These are phyloP conservation scores for Coemansia sp. DNA, from an alignment of 192 early-diverging fungal species.

Conservation along the genomic window DNA sequence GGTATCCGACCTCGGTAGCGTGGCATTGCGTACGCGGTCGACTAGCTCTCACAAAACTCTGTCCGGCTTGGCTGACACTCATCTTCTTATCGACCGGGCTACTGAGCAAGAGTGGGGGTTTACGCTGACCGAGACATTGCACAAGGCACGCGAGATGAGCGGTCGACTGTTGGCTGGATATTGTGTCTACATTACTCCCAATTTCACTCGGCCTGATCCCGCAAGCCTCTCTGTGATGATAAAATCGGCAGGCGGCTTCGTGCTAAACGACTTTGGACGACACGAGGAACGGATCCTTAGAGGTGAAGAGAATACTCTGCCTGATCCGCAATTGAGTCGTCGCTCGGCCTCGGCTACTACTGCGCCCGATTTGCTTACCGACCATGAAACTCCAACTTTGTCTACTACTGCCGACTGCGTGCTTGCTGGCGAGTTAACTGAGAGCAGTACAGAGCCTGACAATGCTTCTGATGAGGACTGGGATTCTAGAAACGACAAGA, in stretches of 20 bases:
- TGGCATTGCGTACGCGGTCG: not conserved
- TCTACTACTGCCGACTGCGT: not conserved
- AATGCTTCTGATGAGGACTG: slow-evolving; percentile 50
- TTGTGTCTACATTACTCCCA: slow-evolving; percentile 24
- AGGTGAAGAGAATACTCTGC: not conserved
- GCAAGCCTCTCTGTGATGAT: slow-evolving; percentile 23
- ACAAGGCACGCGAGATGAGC: slow-evolving; percentile 7
- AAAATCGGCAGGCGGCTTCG: slow-evolving; percentile 31
- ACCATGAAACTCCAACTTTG: not conserved
- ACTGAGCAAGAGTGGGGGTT: slow-evolving; percentile 45
- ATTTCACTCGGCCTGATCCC: slow-evolving; percentile 21
- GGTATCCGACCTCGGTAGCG: slow-evolving; percentile 4
- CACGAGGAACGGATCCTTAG: slow-evolving; percentile 17
- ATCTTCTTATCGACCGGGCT: slow-evolving; percentile 21
- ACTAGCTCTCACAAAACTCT: not conserved
- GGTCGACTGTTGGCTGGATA: slow-evolving; percentile 12
- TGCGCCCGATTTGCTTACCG: not conserved
- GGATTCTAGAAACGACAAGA: slow-evolving; percentile 2
- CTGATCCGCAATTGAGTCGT: slow-evolving; percentile 2
- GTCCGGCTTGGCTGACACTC: not conserved
- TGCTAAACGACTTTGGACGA: slow-evolving; percentile 37
- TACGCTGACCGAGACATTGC: slow-evolving; percentile 21
- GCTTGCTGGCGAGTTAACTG: slow-evolving; percentile 5
- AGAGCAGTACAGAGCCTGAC: slow-evolving; percentile 50
- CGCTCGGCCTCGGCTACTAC: slow-evolving; percentile 1